Evolutionary conservation across 495 filamentous ascomycete genomes (phyloP).

Genomic region (Penicillium silybi): DNA sequence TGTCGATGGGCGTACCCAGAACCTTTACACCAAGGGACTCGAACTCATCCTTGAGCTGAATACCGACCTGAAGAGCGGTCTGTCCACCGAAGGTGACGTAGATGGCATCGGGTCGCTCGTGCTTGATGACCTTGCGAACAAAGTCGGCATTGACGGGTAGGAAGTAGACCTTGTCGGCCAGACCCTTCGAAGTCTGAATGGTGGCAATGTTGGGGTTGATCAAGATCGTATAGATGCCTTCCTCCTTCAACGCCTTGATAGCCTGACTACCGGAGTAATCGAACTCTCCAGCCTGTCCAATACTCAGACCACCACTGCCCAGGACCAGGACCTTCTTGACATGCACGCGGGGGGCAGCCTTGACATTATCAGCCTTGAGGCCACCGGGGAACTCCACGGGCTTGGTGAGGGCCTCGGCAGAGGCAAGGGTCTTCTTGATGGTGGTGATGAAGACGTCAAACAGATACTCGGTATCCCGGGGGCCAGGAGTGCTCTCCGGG

Average conservation of each 20-base stretch:
- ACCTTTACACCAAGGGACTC: slow-evolving; percentile 86
- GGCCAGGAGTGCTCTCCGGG: slow-evolving; percentile 92
- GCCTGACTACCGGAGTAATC: slow-evolving; percentile 95
- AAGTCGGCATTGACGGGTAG: slow-evolving; percentile 94
- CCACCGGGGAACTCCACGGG: slow-evolving; percentile 86
- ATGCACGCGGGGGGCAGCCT: slow-evolving; percentile 67
- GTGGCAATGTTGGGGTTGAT: slow-evolving; percentile 99
- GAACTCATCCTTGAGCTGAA: slow-evolving; percentile 95
- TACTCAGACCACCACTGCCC: slow-evolving; percentile 91
- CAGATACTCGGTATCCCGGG: slow-evolving; percentile 92
- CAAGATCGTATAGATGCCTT: slow-evolving; percentile 89
- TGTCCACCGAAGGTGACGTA: slow-evolving; percentile 97
- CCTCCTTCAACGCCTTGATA: slow-evolving; percentile 94
- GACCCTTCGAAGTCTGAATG: slow-evolving; percentile 92
- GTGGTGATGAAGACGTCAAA: slow-evolving; percentile 95
- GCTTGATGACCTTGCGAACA: slow-evolving; percentile 93
- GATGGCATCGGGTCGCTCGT: slow-evolving; percentile 92
- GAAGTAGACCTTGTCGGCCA: slow-evolving; percentile 98
- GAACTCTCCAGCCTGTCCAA: slow-evolving; percentile 98
- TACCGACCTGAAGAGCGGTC: slow-evolving; percentile 91
- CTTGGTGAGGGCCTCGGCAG: slow-evolving; percentile 57
- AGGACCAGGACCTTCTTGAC: slow-evolving; percentile 98
- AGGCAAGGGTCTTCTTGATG: slow-evolving; percentile 61
- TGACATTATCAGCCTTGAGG: slow-evolving; percentile 68
- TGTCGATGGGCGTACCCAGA: slow-evolving; percentile 92